Evolutionary conservation across 306 rosid genomes (phyloP).

Genomic region (Chamaecrista fasciculata): DNA sequence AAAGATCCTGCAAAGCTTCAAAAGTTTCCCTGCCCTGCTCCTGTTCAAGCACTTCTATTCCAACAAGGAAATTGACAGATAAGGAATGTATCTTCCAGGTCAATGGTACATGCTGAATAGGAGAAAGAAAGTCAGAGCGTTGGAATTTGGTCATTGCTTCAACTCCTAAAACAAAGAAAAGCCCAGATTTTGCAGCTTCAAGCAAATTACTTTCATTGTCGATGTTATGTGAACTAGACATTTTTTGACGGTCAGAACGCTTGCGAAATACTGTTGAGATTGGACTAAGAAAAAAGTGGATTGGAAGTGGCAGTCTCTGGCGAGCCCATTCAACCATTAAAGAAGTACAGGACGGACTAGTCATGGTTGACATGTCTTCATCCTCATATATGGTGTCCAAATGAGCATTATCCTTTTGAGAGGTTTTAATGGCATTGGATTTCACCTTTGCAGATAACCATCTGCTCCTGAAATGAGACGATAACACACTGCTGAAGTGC

Average conservation of each 20-base stretch:
- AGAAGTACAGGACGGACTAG: constrained; percentile 38
- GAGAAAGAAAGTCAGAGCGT: constrained; percentile 53
- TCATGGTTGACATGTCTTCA: constrained; percentile 41
- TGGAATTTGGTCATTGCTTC: constrained; percentile 72
- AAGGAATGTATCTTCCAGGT: constrained; percentile 92
- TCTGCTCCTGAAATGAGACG: constrained; percentile 75
- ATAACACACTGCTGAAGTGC: constrained; percentile 54
- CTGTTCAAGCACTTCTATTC: constrained; percentile 78
- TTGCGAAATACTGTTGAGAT: constrained; percentile 64
- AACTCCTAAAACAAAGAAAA: constrained; percentile 78
- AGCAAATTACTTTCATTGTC: constrained; percentile 44
- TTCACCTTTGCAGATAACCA: constrained; percentile 76
- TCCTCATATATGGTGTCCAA: constrained; percentile 83
- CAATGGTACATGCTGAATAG: constrained; percentile 63
- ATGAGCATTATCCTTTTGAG: constrained; percentile 40
- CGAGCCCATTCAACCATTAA: constrained; percentile 72
- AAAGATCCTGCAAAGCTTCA: constrained; percentile 86
- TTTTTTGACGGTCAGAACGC: constrained; percentile 47
- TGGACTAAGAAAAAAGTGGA: constrained; percentile 80
- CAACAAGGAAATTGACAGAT: constrained; percentile 77
- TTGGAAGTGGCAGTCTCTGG: constrained; percentile 90
- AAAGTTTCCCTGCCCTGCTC: constrained; percentile 62
- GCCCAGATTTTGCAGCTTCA: constrained; percentile 77
- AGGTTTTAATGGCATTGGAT: constrained; percentile 41
- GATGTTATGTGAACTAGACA: constrained; percentile 31